Conservation (phyloP, 352 stramenopile species). For the Phytophthora pinifolia region DNA sequence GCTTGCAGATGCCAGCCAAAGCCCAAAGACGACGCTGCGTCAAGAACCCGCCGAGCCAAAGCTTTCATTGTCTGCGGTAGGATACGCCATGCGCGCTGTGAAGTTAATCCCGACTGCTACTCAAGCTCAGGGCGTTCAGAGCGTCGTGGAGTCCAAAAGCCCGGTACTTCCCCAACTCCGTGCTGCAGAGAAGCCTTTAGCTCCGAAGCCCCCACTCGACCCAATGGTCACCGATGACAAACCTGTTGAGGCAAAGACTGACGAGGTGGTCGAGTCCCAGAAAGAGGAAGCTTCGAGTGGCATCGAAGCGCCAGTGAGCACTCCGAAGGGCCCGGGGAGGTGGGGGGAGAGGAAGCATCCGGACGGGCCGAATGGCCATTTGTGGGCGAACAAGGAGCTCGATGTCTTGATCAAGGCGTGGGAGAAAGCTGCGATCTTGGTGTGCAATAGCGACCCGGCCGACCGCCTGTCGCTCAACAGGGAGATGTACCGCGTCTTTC, state of each 20-base stretch:
- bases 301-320: background rate
- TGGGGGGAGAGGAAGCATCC: conserved; percentile 22
- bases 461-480: conserved; percentile 33
- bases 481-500: conserved; percentile 40
- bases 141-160: background rate
- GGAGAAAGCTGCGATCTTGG: conserved; percentile 34
- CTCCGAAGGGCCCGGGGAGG: background rate
- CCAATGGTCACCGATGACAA: background rate
- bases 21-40: background rate
- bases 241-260: background rate
- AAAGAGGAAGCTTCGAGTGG: background rate
- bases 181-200: background rate
- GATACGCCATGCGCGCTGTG: background rate
- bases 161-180: background rate
- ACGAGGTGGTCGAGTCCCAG: background rate
- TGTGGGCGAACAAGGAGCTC: conserved; percentile 39
- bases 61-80: background rate
- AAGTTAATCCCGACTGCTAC: background rate
- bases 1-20: background rate
- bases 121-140: background rate
- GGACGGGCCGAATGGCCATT: conserved; percentile 26
- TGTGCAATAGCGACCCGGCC: conserved; percentile 23
- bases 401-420: conserved; percentile 35
- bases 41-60: background rate
- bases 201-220: background rate